phyloP scores from a whole-genome alignment of 2,329 filamentous ascomycete species.

The Hypoxylon sp. region DNA sequence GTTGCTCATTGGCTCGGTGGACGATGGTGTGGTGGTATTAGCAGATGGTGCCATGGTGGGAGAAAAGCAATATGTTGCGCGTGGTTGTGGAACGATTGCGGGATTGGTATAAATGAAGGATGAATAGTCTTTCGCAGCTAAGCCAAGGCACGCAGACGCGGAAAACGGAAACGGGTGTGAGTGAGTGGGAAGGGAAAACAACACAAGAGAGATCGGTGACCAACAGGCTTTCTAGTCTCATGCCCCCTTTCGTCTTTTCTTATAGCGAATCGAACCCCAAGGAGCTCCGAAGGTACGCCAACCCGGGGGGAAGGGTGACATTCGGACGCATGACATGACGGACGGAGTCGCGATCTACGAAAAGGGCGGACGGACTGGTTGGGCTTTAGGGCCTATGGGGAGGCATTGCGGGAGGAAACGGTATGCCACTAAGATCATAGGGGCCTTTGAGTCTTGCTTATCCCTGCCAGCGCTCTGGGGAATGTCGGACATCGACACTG shows the following conservation, averaged over 20 bases:
- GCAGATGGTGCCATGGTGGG: slow-evolving; percentile 54
- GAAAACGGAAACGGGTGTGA: not conserved
- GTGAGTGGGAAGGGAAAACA: not conserved
- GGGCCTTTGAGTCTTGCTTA: not conserved
- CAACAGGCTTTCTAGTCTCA: slow-evolving; percentile 6
- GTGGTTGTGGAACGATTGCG: slow-evolving; percentile 23
- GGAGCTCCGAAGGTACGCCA: slow-evolving; percentile 38
- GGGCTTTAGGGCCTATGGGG: slow-evolving; percentile 1
- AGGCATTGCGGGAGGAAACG: not conserved
- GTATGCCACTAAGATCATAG: not conserved
- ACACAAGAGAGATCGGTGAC: slow-evolving; percentile 7
- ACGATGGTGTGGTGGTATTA: slow-evolving; percentile 27
- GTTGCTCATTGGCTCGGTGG: slow-evolving; percentile 49
- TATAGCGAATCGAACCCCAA: slow-evolving; percentile 38
- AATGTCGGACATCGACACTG: slow-evolving; percentile 1
- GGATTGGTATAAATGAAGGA: slow-evolving; percentile 18
- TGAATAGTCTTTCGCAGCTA: slow-evolving; percentile 4
- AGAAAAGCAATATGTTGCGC: slow-evolving; percentile 17
- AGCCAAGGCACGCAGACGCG: slow-evolving; percentile 7
- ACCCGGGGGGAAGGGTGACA: slow-evolving; percentile 12
- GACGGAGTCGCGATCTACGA: slow-evolving; percentile 30
- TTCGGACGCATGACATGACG: slow-evolving; percentile 15
- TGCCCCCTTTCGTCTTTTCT: slow-evolving; percentile 19
- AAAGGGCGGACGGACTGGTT: slow-evolving; percentile 16
- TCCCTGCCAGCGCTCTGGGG: not conserved